Evolutionary conservation across 495 filamentous ascomycete genomes (phyloP), one percentile per base, ranked within the genome.

Genomic region (Annulohypoxylon maeteangense): DNA sequence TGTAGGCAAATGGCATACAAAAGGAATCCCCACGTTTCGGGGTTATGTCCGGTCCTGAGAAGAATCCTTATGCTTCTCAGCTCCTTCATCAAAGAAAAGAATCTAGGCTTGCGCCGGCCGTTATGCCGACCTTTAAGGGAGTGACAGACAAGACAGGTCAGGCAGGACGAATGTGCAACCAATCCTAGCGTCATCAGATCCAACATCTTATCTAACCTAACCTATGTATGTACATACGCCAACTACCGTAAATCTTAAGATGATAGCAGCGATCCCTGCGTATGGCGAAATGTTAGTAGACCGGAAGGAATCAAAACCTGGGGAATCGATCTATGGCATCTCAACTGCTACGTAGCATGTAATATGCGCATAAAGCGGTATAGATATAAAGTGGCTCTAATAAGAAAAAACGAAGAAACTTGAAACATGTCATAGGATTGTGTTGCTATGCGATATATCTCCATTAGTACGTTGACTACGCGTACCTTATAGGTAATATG

Each of bases 201-300:
- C 51, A 59, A 70, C 44, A 51, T 45, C 67, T 70, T 70, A 70
- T 70, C 67, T 70, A n/a, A n/a, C n/a, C n/a, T n/a, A n/a, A n/a
- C n/a, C n/a, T n/a, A n/a, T n/a, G n/a, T n/a, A n/a, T n/a, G n/a
- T n/a, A n/a, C n/a, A n/a, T n/a, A n/a, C 47, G 23, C 40, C 16
- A 69, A 69, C 58, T 70, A 58, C 67, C 67, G 67, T 70, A 47
- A 65, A 53, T n/a, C n/a, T n/a, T n/a, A n/a, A n/a, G n/a, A n/a
- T n/a, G n/a, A 64, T 34, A 25, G 44, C 22, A 45, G 16, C 45
- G 20, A 65, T 48, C 67, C 67, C 54, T 59, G 60, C n/a, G 53
- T 11, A 54, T 64, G 60, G 54, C 25, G 54, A 63, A 67, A 54
- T 44, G 60, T 2, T 70, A 57, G 31, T 53, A 70, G 22, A 34